Evolutionary conservation across 176 grass and related monocot genomes (phyloP).

Genomic region (Phoenix roebelenii): DNA sequence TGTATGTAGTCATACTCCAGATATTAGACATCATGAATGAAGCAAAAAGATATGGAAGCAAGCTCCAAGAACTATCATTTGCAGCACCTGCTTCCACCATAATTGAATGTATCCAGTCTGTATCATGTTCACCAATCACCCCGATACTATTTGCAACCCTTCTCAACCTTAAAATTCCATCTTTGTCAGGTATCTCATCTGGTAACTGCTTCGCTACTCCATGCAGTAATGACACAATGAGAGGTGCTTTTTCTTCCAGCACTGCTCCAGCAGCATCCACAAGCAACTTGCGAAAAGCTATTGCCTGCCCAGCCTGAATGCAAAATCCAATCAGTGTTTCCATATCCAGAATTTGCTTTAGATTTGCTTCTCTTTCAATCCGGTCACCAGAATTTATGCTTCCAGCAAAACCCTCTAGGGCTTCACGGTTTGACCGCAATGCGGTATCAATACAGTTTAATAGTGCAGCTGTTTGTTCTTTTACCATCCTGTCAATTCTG

Average conservation of each 20-base stretch:
- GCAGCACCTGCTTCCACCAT: slow-evolving; percentile 50
- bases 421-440: slow-evolving; percentile 74
- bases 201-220: slow-evolving; percentile 67
- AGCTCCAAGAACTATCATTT: slow-evolving; percentile 86
- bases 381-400: slow-evolving; percentile 79
- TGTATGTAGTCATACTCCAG: slow-evolving; percentile 72
- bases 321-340: slow-evolving; percentile 78
- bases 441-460: slow-evolving; percentile 87
- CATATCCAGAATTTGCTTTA: slow-evolving; percentile 88
- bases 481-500: slow-evolving; percentile 66
- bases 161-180: slow-evolving; percentile 67
- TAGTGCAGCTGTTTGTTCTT: slow-evolving; percentile 83
- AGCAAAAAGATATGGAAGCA: slow-evolving; percentile 92
- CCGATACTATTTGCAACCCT: slow-evolving; percentile 65
- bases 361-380: slow-evolving; percentile 84
- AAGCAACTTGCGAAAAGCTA: slow-evolving; percentile 75
- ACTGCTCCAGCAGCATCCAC: slow-evolving; percentile 66
- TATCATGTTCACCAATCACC: slow-evolving; percentile 75
- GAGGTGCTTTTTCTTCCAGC: slow-evolving; percentile 85
- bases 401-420: slow-evolving; percentile 73
- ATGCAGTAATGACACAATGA: slow-evolving; percentile 68
- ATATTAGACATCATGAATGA: slow-evolving; percentile 86
- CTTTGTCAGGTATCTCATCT: slow-evolving; percentile 70
- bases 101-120: slow-evolving; percentile 83
- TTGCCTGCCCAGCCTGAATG: slow-evolving; percentile 88